Percentiles rank a stretch among this genome's conserved stretches.
phyloP scores from a whole-genome alignment of 257 asterid species.

The Nicotiana benthamiana region DNA sequence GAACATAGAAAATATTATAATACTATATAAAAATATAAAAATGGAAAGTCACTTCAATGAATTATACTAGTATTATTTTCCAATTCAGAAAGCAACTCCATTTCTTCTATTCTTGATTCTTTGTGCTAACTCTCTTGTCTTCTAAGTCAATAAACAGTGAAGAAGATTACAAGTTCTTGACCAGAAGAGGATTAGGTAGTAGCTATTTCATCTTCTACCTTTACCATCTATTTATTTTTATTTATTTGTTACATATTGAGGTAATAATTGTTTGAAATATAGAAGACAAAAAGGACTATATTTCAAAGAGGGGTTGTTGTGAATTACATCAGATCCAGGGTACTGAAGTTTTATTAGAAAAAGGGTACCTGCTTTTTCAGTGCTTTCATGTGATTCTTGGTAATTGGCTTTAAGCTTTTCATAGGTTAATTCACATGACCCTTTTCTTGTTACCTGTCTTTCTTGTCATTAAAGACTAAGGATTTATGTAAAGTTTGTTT shows the following conservation, averaged over 20 bases:
- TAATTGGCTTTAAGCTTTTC: constrained; percentile 27
- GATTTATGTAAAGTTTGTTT: not conserved
- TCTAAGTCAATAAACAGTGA: not conserved
- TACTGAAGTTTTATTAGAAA: constrained; percentile 32
- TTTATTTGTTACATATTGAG: not conserved
- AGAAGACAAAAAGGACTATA: not conserved
- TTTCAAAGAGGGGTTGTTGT: constrained; percentile 11
- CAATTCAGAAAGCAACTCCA: not conserved
- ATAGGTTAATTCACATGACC: constrained; percentile 41
- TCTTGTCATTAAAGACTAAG: constrained; percentile 5
- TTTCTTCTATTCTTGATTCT: constrained; percentile 10
- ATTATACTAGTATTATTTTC: not conserved
- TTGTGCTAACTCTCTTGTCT: not conserved
- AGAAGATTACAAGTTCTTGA: constrained; percentile 9
- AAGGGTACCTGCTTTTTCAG: constrained; percentile 39
- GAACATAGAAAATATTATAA: not conserved
- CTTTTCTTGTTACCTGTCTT: constrained; percentile 25
- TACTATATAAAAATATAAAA: not conserved
- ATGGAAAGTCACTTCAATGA: not conserved
- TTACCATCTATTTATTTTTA: not conserved
- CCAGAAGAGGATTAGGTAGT: constrained; percentile 19
- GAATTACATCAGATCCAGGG: constrained; percentile 95
- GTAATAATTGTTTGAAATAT: not conserved
- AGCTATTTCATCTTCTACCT: not conserved
- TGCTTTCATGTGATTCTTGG: constrained; percentile 63